Base-by-base conservation (phyloP, 75 land plant species). In the Selaginella tamariscina region DNA sequence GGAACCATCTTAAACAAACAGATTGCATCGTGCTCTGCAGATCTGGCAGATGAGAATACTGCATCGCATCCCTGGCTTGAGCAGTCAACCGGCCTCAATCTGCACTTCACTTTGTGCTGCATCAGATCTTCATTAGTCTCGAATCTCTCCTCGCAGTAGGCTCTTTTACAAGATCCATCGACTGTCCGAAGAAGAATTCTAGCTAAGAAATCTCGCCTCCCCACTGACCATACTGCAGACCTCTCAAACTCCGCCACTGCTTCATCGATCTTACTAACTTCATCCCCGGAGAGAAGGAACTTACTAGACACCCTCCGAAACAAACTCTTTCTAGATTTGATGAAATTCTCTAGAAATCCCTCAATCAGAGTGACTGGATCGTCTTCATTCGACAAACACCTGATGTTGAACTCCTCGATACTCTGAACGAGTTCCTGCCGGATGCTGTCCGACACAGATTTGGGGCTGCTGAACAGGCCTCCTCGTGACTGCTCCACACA, bases 261-360 rank as follows among this genome's bases (percentile, higher is more conserved):
- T 27, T 71, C 55, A 15, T 71, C 71, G 29, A 39, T 27, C 22
- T 9, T 71, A 23, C 39, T 54, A 15, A 66, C 72, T 32, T 67
- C 33, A 23, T 31, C 32, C n/a, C 67, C 73, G 29, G 31, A 33
- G 30, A 22, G 32, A 23, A 67, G n/a, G 1, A 71, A 2, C 27
- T 71, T 71, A 55, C 73, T 71, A 26, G 73, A 71, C 32, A 71
- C 72, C 2, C 71, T 24, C 30, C 73, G 65, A 32, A 71, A 71
- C 11, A 71, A 24, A 32, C 55, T 71, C 33, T 44, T 65, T 27
- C 67, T 71, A 68, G 73, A 30, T 21, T 68, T 68, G 8, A 71
- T 22, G 39, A 67, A 71, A 13, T 29, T 20, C 31, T 66, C 71
- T 1, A 71, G 54, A 33, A 68, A 31, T 26, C 67, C 71, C 26